Conservation (phyloP, 306 rosid genomes). For the Quercus rubra region DNA sequence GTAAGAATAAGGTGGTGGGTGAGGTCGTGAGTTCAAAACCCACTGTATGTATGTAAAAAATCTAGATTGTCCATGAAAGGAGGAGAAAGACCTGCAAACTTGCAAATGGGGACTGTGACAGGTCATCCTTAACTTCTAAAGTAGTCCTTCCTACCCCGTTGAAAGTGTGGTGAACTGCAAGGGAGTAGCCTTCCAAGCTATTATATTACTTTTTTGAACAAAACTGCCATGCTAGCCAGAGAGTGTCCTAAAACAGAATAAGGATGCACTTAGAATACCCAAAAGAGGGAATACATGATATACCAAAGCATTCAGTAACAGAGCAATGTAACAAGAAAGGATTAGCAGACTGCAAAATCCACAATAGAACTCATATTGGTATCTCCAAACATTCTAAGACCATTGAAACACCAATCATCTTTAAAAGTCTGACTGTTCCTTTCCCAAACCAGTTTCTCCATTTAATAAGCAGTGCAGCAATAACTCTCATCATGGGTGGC, state of each 20-base stretch:
- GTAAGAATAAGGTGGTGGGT: too few species aligned
- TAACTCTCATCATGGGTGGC: too few species aligned
- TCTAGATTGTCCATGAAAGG: neutral
- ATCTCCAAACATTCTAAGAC: too few species aligned
- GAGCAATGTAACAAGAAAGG: neutral
- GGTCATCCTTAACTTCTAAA: neutral
- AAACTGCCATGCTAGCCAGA: neutral
- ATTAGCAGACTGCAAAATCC: neutral
- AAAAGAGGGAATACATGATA: neutral
- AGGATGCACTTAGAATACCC: neutral
- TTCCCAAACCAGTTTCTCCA: too few species aligned
- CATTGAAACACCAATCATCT: too few species aligned
- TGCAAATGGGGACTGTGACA: neutral
- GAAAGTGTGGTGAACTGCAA: neutral
- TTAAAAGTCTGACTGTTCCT: too few species aligned
- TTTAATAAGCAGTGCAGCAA: neutral
- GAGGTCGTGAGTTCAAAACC: too few species aligned
- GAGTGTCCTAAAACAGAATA: neutral
- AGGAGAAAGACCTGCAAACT: neutral
- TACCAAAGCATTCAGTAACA: neutral
- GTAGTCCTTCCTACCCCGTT: neutral
- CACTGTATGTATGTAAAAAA: neutral
- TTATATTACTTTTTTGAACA: neutral
- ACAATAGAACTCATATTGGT: too few species aligned
- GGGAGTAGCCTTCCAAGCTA: neutral